Base-by-base conservation (phyloP, 2,329 filamentous ascomycete genomes). In the Hypomyces rosellus region DNA sequence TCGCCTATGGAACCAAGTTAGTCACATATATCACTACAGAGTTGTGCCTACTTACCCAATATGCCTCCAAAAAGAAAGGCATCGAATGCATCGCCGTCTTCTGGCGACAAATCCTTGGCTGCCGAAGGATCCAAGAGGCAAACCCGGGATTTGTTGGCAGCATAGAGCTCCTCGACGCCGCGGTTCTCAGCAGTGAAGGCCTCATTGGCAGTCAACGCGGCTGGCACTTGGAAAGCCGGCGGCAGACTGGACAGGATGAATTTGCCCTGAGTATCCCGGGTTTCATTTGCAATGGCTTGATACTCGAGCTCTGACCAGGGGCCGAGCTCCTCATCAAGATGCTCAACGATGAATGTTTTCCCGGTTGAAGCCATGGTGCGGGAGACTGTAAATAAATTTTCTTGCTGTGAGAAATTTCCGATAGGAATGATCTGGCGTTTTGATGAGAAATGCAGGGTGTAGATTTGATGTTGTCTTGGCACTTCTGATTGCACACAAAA, bases 41-140 rank as follows among this genome's bases (percentile, higher is more conserved):
- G 25, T 2, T 30, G 25, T 14, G n/a, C 9, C 33, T 49, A 67
- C 75, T 63, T 74, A 93, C 90, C 93, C 55, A 99, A 73, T 62
- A 99, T 99, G 13, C 93, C 93, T 42, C 93, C 93, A 71, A 99
- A 99, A 42, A 99, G 72, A 65, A 97, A 99, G 9, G 88, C 85
- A 62, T 95, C 89, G 69, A 99, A 99, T 2, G 67, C 72, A 34
- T 88, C 81, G 18, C 83, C 88, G 70, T 99, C 93, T 52, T 86
- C 84, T 0, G 93, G 93, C 44, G 78, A 81, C 60, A 99, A 69
- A 63, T 99, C 93, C 63, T 85, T 82, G 54, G 80, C 76, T 4
- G 90, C 93, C 40, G 88, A 76, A 1, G 93, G 93, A 69, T 99
- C 93, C 44, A 99, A 76, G 54, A 99, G 76, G 66, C 93, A 97